These are phyloP conservation scores for Nemania bipapillata DNA, from an alignment of 2,329 filamentous ascomycete species.

Conservation along the genomic window DNA sequence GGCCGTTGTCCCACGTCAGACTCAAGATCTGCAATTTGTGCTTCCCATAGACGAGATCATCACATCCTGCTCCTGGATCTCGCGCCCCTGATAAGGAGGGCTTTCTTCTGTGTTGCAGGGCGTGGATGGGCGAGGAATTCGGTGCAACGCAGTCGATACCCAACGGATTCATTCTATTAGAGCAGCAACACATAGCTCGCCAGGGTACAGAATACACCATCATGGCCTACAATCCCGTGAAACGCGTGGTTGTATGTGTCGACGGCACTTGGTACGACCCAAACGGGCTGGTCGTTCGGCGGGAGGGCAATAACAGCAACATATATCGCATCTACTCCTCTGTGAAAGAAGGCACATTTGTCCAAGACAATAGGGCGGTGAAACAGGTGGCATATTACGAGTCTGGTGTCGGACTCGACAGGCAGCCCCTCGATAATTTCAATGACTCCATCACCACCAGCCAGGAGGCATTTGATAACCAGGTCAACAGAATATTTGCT, in stretches of 20 bases:
- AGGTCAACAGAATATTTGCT: constrained; percentile 42
- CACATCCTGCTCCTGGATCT: constrained; percentile 17
- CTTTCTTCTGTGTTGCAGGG: constrained; percentile 16
- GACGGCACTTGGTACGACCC: constrained; percentile 42
- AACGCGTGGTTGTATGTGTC: constrained; percentile 42
- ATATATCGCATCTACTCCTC: constrained; percentile 40
- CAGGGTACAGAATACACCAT: constrained; percentile 6
- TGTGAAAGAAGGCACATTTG: constrained; percentile 40
- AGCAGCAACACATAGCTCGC: constrained; percentile 16
- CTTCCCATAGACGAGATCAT: constrained; percentile 32
- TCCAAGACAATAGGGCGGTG: constrained; percentile 38
- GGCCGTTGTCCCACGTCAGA: constrained; percentile 33
- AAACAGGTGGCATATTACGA: constrained; percentile 42
- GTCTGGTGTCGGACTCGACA: constrained; percentile 40
- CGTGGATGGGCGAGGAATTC: constrained; percentile 6
- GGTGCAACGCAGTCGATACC: background rate
- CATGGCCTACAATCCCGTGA: constrained; percentile 40
- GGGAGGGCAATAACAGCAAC: constrained; percentile 42
- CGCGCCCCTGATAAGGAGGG: constrained; percentile 22
- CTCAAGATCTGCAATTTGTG: constrained; percentile 34
- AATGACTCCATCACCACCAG: constrained; percentile 39
- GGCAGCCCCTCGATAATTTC: constrained; percentile 36
- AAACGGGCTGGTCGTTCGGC: constrained; percentile 33
- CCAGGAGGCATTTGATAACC: constrained; percentile 36
- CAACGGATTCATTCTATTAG: constrained; percentile 8